Base-by-base conservation (phyloP, 345 rosid genomes). In the Abelmoschus esculentus region DNA sequence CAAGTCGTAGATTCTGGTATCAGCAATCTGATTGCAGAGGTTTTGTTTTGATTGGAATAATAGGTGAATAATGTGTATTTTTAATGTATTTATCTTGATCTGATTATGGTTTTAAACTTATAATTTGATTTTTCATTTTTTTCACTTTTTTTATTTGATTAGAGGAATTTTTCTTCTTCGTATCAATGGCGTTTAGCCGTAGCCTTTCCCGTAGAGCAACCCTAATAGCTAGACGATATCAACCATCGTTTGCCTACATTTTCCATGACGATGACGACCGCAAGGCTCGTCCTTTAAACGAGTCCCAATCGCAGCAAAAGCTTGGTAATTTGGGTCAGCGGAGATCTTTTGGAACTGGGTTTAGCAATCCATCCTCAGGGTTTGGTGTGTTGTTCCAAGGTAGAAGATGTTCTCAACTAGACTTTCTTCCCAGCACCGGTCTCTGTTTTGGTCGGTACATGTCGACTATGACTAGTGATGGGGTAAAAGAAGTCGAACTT, bases 131-230 rank as follows among this genome's bases (percentile, higher is more conserved):
- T 26, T 26, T 65, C 50, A 29, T 29, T 29, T 31, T 31, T 31
- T 64, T 64, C 8, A 22, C 7, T 9, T 6, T 12, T 53, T 54
- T 29, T 57, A 1, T 70, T 58, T 19, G 29, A 19, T 58, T 58
- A 70, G 56, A 58, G 44, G 66, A 44, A 44, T 44, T 70, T 47
- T 7, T 42, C 1, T 70, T 58, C 56, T 70, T 70, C 66, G 28
- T 70, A 58, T 44, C 72, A 70, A 90, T 87, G 95, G 87, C 92
- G 53, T 85, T 61, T 68, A 67, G 87, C 58, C 80, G 90, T 31
- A 70, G 86, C 59, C 77, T 90, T 71, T 65, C 82, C 32, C 79
- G 67, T 67, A 82, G 95, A 53, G 81, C 90, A 6, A 79, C 73
- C 67, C 74, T 84, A 44, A 0, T 73, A 52, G 68, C 82, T 61